Base-by-base conservation (phyloP, 225 moss, liverwort and hornwort genomes). In the Pseudisothecium myosuroides region DNA sequence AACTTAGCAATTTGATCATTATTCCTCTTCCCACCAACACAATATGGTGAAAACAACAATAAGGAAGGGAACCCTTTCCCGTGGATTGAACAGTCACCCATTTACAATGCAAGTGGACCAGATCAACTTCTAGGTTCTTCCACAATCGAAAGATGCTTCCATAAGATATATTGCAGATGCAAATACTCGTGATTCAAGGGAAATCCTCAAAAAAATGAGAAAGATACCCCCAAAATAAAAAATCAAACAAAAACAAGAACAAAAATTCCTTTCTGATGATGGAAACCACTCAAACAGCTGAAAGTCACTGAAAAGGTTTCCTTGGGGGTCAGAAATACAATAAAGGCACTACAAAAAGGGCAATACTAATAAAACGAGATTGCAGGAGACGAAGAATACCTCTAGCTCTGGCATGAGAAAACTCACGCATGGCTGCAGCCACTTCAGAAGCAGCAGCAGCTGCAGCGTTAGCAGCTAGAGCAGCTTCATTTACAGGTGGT, bases 391-490 rank as follows among this genome's bases (percentile, higher is more conserved):
- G 68, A 20, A 83, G 14, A 64, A 89, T 85, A 98, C 98, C 98
- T 95, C 95, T 95, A 29, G 91, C 91, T 91, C 92, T 96, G n/a
- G 94, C 92, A 56, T 95, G 95, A 28, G 94, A 93, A 82, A 98
- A 94, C 75, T 96, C 98, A 82, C 95, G 95, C 95, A 97, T 96
- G 72, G 95, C 96, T 75, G 91, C 94, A 91, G 96, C 96, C 89
- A 98, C 91, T 93, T 97, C 96, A 49, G 96, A 90, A 54, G 98
- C 94, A 80, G 96, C 96, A 50, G 95, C 89, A 37, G 97, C 94
- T 76, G 96, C 96, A 67, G 95, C 95, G 36, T 94, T 90, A 47
- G 98, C 97, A 81, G 96, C 97, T 43, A 93, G 85, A 72, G 97
- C 94, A 83, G 95, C 95, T 91, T 98, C 98, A 82, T 95, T 96